These are phyloP conservation scores for Albifimbria verrucaria DNA, from an alignment of 2,329 filamentous ascomycete species.

Conservation along the genomic window DNA sequence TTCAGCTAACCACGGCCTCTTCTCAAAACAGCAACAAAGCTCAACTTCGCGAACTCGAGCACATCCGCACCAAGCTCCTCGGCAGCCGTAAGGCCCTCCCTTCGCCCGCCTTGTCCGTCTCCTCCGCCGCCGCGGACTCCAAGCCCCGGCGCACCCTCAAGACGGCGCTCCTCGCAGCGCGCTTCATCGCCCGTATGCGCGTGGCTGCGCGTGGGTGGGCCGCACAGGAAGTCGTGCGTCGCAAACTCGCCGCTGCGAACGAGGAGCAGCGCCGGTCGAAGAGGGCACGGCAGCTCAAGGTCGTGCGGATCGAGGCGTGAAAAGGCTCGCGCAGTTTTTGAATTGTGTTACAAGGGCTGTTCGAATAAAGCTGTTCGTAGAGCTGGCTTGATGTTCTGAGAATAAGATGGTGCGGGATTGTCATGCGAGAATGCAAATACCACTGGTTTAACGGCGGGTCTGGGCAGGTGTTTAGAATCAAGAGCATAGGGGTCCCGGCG, in stretches of 20 bases:
- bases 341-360: background rate
- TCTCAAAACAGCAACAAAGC: conserved; percentile 72
- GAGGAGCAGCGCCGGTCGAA: conserved; percentile 44
- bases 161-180: conserved; percentile 44
- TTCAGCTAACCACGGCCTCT: conserved; percentile 2
- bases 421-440: too few species aligned
- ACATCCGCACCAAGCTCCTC: conserved; percentile 59
- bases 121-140: conserved; percentile 9
- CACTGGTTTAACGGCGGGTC: background rate
- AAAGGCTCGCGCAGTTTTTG: background rate
- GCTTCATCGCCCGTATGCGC: conserved; percentile 51
- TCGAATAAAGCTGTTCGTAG: background rate
- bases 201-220: conserved; percentile 47
- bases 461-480: background rate
- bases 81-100: conserved; percentile 34
- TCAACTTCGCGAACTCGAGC: conserved; percentile 79
- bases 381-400: too few species aligned
- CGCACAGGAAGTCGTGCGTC: conserved; percentile 47
- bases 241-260: conserved; percentile 44
- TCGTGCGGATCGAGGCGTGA: conserved; percentile 34
- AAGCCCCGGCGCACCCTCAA: conserved; percentile 31
- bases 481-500: background rate
- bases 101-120: conserved; percentile 19
- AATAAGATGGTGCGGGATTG: too few species aligned
- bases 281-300: conserved; percentile 36